Evolutionary conservation across 768 basidiomycete species (phyloP).

Genomic region (Tricholoma furcatifolium): DNA sequence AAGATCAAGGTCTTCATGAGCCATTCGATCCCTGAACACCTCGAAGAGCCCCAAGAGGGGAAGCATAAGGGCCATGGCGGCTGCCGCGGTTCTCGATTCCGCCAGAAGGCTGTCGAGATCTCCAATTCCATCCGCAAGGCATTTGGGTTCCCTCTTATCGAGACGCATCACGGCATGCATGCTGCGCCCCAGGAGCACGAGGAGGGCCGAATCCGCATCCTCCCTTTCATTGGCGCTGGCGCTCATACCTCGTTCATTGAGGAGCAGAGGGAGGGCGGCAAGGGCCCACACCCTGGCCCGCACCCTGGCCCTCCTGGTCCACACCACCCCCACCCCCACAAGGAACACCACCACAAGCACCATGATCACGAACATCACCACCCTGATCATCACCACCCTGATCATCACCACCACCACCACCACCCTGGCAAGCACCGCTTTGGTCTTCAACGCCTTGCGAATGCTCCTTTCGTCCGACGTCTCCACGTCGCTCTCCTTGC

Average conservation of each 20-base stretch:
- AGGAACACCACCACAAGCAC: constrained; percentile 20
- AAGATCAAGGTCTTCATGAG: constrained; percentile 17
- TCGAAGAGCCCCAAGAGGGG: too few species aligned
- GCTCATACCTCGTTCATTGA: constrained; percentile 17
- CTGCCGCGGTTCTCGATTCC: constrained; percentile 34
- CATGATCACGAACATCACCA: constrained; percentile 8
- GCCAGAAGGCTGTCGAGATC: constrained; percentile 48
- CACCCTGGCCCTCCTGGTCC: constrained; percentile 3
- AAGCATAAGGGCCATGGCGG: constrained; percentile 9
- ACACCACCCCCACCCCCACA: constrained; percentile 16
- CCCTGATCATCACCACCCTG: constrained; percentile 24
- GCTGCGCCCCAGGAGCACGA: not conserved
- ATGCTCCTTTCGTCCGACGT: constrained; percentile 52
- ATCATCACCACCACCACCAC: constrained; percentile 23
- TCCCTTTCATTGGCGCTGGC: constrained; percentile 30
- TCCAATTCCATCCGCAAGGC: constrained; percentile 56
- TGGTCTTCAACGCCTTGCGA: constrained; percentile 22
- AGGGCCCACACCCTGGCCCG: constrained; percentile 2
- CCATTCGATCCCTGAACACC: constrained; percentile 1
- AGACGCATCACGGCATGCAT: constrained; percentile 11
- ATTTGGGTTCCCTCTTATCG: constrained; percentile 53
- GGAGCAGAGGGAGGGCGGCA: not conserved
- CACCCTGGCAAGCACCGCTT: constrained; percentile 24
- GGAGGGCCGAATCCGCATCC: constrained; percentile 29
- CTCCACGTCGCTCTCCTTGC: constrained; percentile 64